Evolutionary conservation across 768 basidiomycete genomes (phyloP), one percentile per base, ranked within the genome.

Genomic region (Leucosporidium creatinivorum): DNA sequence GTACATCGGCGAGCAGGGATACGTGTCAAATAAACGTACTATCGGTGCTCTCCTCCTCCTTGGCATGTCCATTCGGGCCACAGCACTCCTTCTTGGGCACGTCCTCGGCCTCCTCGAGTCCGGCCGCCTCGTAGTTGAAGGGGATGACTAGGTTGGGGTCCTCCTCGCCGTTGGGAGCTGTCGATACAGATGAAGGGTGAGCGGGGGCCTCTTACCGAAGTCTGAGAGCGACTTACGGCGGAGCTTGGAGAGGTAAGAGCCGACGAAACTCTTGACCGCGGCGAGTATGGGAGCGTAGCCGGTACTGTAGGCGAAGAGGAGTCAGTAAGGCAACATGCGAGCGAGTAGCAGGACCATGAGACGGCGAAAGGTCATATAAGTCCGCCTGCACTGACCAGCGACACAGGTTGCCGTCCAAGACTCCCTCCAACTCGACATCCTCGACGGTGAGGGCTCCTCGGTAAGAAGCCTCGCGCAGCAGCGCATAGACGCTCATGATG

Each of bases 241-340:
- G 58, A 10, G 58, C 61, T 30, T 31, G 10, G 30, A 13, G 18
- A 65, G 57, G 49, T 70, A 69, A 4, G 73, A 72, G 23, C 67
- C 69, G 21, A 72, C 70, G 54, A 76, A 76, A 9, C 62, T 66
- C 68, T 76, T 76, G 62, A 70, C 72, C 0, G 72, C 73, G 39
- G 69, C 62, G 52, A 76, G 64, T 44, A 76, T 73, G 31, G 72
- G 70, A n/a, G 68, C 62, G 59, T 74, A 74, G 4, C 75, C 75
- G 1, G 75, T 76, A 63, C 75, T 44, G 23, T 44, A 54, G 63
- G 56, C 30, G 23, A 49, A 12, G 12, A 17, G 18, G 21, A 21
- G 31, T 8, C 57, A 23, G 57, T 23, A 31, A 33, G 33, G 33
- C 33, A 33, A 33, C 4, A 33, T 5, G 4, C 33, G 33, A 33